phyloP scores from a whole-genome alignment of 2,329 filamentous ascomycete genomes.

The Fusarium euwallaceae region DNA sequence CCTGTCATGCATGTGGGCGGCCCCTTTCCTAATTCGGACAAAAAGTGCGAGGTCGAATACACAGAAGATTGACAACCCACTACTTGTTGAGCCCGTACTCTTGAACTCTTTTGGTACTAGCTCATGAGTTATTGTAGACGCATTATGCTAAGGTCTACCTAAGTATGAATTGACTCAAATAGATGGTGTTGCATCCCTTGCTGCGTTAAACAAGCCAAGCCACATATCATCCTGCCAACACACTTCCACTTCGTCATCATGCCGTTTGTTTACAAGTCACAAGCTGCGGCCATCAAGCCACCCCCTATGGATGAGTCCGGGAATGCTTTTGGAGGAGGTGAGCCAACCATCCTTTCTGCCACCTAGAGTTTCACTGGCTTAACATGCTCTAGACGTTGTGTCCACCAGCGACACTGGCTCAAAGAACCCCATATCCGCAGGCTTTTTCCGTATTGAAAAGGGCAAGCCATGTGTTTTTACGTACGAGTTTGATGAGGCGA shows the following conservation, averaged over 20 bases:
- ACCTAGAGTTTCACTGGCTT: background rate
- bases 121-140: background rate
- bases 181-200: background rate
- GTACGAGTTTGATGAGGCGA: slow-evolving; percentile 19
- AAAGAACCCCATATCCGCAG: slow-evolving; percentile 9
- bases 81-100: background rate
- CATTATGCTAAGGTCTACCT: fast-evolving
- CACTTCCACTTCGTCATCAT: background rate
- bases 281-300: slow-evolving; percentile 2
- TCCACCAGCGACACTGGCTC: slow-evolving; percentile 8
- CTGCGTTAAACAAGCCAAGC: background rate
- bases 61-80: background rate
- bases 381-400: background rate
- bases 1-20: background rate
- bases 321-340: slow-evolving; percentile 4
- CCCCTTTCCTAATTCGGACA: slow-evolving; percentile 15
- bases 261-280: slow-evolving; percentile 7
- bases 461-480: slow-evolving; percentile 3
- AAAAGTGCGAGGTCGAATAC: slow-evolving; percentile 10
- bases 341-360: background rate
- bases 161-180: background rate
- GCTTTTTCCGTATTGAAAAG: slow-evolving; percentile 22
- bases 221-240: background rate
- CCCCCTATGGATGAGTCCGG: background rate
- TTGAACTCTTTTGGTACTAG: background rate